Base-by-base conservation (phyloP, 2,329 filamentous ascomycete species). In the Colletotrichum sublineola region DNA sequence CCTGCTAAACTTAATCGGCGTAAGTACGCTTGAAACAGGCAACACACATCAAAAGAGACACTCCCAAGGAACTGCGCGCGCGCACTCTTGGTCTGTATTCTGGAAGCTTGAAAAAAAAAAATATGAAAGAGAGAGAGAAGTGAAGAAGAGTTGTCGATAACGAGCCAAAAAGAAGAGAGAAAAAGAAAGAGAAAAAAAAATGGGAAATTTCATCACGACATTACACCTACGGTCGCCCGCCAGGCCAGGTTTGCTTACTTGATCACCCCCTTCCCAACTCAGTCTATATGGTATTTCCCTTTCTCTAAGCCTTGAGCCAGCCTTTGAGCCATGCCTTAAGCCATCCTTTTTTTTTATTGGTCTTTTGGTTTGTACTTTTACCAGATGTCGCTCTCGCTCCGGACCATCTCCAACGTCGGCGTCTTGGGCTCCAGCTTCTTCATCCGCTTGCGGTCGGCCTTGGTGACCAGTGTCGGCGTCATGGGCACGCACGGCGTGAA, bases 401-500 rank as follows among this genome's bases (percentile, higher is more conserved):
- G 82, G 9, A 93, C 91, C 88, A 92, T 87, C 76, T 89, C 85
- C 78, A 88, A 75, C 0, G 89, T 89, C 5, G 90, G 90, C 63
- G 89, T 91, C 83, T 90, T 90, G 70, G 89, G 89, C 75, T 90
- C 86, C 78, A 90, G 81, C 79, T 87, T 90, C 84, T 86, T 89
- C 86, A 90, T 91, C 79, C 88, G 85, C 86, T 92, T 94, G 38
- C 92, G 84, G 78, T 95, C 93, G 74, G 89, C 88, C 80, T 87
- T 90, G 33, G 90, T 94, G 20, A 94, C 90, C 58, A 96, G 82
- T 29, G 89, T 90, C n/a, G 93, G 93, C 40, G 93, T 95, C 61
- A 95, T 89, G 1, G 93, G 93, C 63, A 94, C 87, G 60, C 93
- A 85, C 1, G 93, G 92, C 8, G 91, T 93, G 79, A 91, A 93